Conservation (phyloP, 208 protist genomes). For the Trypanosoma lewisi region DNA sequence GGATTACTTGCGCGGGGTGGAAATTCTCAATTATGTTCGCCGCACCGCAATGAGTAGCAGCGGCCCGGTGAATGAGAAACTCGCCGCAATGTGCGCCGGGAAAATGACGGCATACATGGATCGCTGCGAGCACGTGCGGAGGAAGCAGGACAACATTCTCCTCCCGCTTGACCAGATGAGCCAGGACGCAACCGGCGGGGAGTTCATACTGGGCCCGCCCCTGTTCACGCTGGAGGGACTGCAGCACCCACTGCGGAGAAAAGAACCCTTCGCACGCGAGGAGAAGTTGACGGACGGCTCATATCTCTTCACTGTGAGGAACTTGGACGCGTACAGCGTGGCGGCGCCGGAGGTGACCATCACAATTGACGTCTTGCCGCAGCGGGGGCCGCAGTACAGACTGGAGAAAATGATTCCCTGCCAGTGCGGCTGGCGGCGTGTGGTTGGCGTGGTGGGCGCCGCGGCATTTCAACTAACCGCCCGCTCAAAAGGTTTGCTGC, state of each 20-base stretch:
- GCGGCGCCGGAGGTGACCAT: constrained; percentile 58
- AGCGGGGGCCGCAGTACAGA: constrained; percentile 31
- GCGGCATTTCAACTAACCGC: constrained; percentile 46
- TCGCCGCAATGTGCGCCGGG: constrained; percentile 57
- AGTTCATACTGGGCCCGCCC: constrained; percentile 39
- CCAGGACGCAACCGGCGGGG: constrained; percentile 30
- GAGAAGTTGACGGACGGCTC: constrained; percentile 56
- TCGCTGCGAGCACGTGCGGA: constrained; percentile 57
- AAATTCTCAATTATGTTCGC: constrained; percentile 81
- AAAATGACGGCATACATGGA: constrained; percentile 79
- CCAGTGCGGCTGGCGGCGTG: constrained; percentile 60
- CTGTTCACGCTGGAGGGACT: constrained; percentile 52
- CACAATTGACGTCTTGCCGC: constrained; percentile 34
- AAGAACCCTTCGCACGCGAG: constrained; percentile 41
- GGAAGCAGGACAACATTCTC: constrained; percentile 70
- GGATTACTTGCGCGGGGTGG: constrained; percentile 57
- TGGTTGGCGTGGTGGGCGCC: constrained; percentile 45
- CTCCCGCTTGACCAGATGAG: constrained; percentile 65
- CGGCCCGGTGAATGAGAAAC: constrained; percentile 34
- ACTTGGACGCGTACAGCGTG: constrained; percentile 73
- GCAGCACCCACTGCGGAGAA: constrained; percentile 41
- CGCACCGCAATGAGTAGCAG: constrained; percentile 34
- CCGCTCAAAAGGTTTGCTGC: constrained; percentile 46
- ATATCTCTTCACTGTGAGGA: constrained; percentile 70
- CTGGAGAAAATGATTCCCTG: constrained; percentile 44